Conservation (phyloP, 768 basidiomycete genomes). For the Chalciporus pseudorubinellus region DNA sequence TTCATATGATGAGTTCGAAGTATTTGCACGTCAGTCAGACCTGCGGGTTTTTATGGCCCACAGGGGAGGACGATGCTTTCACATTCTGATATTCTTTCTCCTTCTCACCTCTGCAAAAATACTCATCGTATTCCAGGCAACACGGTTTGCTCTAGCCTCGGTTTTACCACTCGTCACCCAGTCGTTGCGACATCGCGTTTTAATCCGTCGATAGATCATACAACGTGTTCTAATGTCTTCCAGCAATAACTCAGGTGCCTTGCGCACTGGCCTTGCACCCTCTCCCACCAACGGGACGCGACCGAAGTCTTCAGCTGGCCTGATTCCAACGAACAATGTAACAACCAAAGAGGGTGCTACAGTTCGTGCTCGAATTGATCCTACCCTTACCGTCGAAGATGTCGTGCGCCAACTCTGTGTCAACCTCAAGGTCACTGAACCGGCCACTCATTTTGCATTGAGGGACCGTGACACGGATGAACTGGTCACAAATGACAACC, state of each 20-base stretch:
- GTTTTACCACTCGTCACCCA: neutral
- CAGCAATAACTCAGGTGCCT: slow-evolving; percentile 29
- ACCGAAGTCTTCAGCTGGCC: slow-evolving; percentile 41
- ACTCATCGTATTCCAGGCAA: slow-evolving; percentile 6
- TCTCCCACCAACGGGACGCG: slow-evolving; percentile 33
- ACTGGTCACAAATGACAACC: slow-evolving; percentile 83
- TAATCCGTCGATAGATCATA: neutral
- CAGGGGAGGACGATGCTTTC: slow-evolving; percentile 39
- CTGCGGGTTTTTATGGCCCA: slow-evolving; percentile 22
- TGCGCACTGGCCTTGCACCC: slow-evolving; percentile 28
- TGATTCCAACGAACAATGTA: slow-evolving; percentile 83
- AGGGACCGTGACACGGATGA: slow-evolving; percentile 77
- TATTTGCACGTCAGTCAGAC: slow-evolving; percentile 69
- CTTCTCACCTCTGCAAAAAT: neutral
- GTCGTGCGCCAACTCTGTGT: slow-evolving; percentile 81
- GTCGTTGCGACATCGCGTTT: neutral
- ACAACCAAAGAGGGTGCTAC: slow-evolving; percentile 71
- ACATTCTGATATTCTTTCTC: slow-evolving; percentile 39
- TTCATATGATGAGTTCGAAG: slow-evolving; percentile 42
- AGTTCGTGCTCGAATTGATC: slow-evolving; percentile 83
- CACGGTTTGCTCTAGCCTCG: neutral
- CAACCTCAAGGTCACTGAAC: slow-evolving; percentile 76
- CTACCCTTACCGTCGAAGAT: slow-evolving; percentile 78
- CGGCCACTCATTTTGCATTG: slow-evolving; percentile 69
- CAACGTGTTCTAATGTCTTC: slow-evolving; percentile 22